A percentile compares a stretch with the other conserved stretches of the same genome.
phyloP scores from a whole-genome alignment of 768 basidiomycete genomes.

The Lactarius quietus region DNA sequence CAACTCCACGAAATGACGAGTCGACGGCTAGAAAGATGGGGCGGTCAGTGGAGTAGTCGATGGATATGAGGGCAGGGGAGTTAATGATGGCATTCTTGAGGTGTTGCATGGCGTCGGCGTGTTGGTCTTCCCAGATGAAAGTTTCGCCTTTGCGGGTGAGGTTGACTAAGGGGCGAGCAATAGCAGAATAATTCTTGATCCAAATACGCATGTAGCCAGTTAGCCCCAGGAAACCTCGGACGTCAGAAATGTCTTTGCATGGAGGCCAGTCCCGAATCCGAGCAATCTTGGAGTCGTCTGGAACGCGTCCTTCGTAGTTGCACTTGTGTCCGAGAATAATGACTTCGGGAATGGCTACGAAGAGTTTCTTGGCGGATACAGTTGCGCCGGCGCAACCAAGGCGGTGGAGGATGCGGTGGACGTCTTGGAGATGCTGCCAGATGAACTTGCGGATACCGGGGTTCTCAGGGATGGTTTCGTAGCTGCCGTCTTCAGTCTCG shows the following conservation, averaged over 20 bases:
- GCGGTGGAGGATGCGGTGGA: background rate
- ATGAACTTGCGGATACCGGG: background rate
- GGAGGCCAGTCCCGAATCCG: conserved; percentile 32
- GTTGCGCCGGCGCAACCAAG: background rate
- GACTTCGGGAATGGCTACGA: conserved; percentile 27
- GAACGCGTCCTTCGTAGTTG: conserved; percentile 34
- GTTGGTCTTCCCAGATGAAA: too few species aligned
- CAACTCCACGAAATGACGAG: too few species aligned
- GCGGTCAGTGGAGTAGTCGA: too few species aligned
- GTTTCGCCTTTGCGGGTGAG: too few species aligned
- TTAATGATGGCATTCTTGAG: too few species aligned
- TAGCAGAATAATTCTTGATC: too few species aligned
- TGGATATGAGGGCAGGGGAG: too few species aligned
- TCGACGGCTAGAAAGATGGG: too few species aligned
- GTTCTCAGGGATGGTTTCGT: background rate
- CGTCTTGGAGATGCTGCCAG: background rate
- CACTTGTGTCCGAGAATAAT: conserved; percentile 38
- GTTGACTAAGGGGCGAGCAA: too few species aligned
- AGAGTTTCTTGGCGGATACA: background rate
- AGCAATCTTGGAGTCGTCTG: conserved; percentile 29
- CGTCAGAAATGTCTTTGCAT: conserved; percentile 25
- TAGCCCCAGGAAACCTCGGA: conserved; percentile 32
- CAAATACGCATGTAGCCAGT: too few species aligned
- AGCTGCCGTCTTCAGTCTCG: background rate
- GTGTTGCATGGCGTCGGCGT: too few species aligned